phyloP scores from a whole-genome alignment of 805 yeast genomes.

The Komagataella mondaviorum region DNA sequence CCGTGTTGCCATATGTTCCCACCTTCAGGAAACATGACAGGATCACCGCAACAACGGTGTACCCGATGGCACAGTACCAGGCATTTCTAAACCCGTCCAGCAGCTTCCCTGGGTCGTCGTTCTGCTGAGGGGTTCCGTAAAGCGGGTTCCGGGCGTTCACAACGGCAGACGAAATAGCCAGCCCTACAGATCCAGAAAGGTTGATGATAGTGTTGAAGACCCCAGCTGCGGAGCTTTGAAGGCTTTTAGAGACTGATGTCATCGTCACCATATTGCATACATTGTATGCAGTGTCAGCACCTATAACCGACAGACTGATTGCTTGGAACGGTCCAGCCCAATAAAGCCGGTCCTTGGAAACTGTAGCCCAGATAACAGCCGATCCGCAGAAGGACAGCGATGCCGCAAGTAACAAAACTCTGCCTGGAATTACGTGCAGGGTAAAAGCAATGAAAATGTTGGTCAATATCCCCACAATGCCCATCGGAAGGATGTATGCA shows the following conservation, averaged over 20 bases:
- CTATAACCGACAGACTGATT: constrained; percentile 23
- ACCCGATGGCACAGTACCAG: constrained; percentile 25
- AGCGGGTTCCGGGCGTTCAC: constrained; percentile 17
- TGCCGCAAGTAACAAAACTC: constrained; percentile 20
- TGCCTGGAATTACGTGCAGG: constrained; percentile 29
- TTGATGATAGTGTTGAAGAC: constrained; percentile 30
- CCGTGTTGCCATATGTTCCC: constrained; percentile 13
- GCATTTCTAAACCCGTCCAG: constrained; percentile 21
- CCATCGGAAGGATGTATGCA: constrained; percentile 28
- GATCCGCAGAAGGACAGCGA: constrained; percentile 21
- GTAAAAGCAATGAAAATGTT: constrained; percentile 31
- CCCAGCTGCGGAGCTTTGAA: constrained; percentile 34
- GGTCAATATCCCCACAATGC: constrained; percentile 26
- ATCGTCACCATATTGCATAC: constrained; percentile 29
- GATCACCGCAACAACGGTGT: constrained; percentile 13
- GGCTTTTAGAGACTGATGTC: constrained; percentile 21
- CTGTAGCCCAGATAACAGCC: constrained; percentile 28
- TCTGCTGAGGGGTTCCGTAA: constrained; percentile 16
- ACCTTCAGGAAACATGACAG: constrained; percentile 15
- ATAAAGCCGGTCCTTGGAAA: constrained; percentile 19
- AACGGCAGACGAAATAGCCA: constrained; percentile 26
- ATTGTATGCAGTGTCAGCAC: constrained; percentile 33
- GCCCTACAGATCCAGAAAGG: constrained; percentile 25
- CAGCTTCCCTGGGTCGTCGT: constrained; percentile 10
- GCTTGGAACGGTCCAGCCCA: constrained; percentile 35